Base-by-base conservation (phyloP, 768 basidiomycete species). In the Russula griseocarnosa region DNA sequence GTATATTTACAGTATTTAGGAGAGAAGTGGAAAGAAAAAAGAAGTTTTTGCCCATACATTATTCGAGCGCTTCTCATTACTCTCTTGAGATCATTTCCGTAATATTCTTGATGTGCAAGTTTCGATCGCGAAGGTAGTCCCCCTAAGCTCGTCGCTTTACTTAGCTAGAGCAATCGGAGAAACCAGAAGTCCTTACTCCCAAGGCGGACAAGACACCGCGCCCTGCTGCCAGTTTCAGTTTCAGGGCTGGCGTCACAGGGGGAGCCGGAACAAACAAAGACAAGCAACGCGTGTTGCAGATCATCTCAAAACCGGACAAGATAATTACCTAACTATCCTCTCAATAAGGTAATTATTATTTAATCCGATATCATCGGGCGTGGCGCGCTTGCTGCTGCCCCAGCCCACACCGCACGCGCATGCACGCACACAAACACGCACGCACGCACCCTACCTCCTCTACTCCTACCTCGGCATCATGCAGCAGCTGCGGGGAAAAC, bases 1-100 rank as follows among this genome's bases (percentile, higher is more conserved):
- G 66, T 67, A 67, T 67, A 67, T 67, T 67, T 67, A 66, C 62
- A 51, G 54, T 54, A 56, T 55, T 59, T 55, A 64, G 58, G 53
- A 58, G 56, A 60, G 54, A 55, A 60, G 44, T 56, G 36, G 46
- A 60, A 56, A 52, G 40, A 63, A 44, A 55, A 55, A 24, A 66
- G 63, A 60, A 67, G 66, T 65, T 4, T 4, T 46, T 46, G 28
- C 34, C 38, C 34, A 52, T 46, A 34, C 22, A n/a, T 26, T 5
- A 52, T 50, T 2, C 32, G 9, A 26, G 5, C 10, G 55, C 14
- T 56, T 56, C 55, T 56, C 40, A 20, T 57, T 40, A 40, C 38
- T 14, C 38, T 18, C 16, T 18, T 26, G 26, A n/a, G 63, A 55
- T 64, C 49, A 64, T 51, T 44, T 59, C 34, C 34, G 44, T 18